A percentile compares a stretch with the other conserved stretches of the same genome.
These are phyloP conservation scores for Sphagnum contortum DNA, from an alignment of 225 moss, liverwort and hornwort species.

Conservation along the genomic window DNA sequence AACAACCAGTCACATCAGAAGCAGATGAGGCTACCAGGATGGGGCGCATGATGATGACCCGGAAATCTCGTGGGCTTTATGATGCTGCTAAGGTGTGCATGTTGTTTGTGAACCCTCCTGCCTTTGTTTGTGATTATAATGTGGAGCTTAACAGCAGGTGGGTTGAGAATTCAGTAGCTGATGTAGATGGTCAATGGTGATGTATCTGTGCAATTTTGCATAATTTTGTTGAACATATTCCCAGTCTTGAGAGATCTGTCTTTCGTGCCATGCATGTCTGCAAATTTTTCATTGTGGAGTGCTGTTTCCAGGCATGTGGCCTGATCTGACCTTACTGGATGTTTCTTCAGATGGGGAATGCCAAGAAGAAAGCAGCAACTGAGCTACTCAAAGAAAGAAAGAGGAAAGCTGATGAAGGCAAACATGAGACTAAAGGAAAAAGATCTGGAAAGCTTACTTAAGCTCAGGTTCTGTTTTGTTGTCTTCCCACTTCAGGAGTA, in stretches of 20 bases:
- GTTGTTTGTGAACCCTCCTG: not conserved
- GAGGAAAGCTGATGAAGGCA: slow-evolving; percentile 35
- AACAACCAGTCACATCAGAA: slow-evolving; percentile 7
- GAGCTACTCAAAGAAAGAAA: slow-evolving; percentile 72
- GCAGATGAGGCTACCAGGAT: slow-evolving; percentile 42
- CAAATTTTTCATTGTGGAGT: not conserved
- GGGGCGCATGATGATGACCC: slow-evolving; percentile 85
- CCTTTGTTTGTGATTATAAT: not conserved
- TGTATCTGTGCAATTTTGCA: not conserved
- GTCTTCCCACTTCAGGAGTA: too few species aligned
- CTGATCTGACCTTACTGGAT: too few species aligned
- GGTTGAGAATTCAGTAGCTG: not conserved
- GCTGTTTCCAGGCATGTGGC: not conserved
- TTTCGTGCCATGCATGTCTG: not conserved
- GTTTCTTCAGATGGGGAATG: slow-evolving; percentile 50
- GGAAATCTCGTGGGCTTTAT: slow-evolving; percentile 63
- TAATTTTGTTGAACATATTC: too few species aligned
- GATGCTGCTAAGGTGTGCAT: slow-evolving; percentile 55
- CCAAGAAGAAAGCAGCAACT: slow-evolving; percentile 64
- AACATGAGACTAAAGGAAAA: not conserved
- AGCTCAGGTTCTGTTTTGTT: too few species aligned
- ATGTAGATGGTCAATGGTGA: not conserved
- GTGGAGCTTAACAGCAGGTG: not conserved
- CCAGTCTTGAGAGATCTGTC: too few species aligned
- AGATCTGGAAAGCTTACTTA: too few species aligned